Evolutionary conservation across 805 yeast species (phyloP).

Genomic region (Wickerhamomyces alni): DNA sequence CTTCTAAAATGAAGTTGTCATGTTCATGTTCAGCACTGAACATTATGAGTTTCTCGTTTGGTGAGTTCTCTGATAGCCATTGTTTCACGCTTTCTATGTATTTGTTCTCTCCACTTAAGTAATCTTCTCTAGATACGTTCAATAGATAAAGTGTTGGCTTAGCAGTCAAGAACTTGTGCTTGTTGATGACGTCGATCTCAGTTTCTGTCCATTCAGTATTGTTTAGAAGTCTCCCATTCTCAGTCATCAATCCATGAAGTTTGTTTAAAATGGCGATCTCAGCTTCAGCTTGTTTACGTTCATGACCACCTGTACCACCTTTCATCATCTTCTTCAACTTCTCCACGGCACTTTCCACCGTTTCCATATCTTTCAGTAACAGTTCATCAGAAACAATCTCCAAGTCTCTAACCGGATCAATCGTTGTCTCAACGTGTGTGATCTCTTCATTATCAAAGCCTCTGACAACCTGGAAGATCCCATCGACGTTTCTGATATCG

Average conservation of each 20-base stretch:
- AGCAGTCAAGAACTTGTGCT: constrained; percentile 72
- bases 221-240: constrained; percentile 58
- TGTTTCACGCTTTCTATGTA: constrained; percentile 42
- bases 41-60: constrained; percentile 64
- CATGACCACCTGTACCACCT: constrained; percentile 38
- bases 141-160: constrained; percentile 80
- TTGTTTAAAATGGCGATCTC: constrained; percentile 32
- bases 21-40: constrained; percentile 54
- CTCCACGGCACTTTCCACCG: constrained; percentile 53
- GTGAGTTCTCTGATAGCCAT: constrained; percentile 67
- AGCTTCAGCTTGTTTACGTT: constrained; percentile 39
- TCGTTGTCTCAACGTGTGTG: constrained; percentile 66
- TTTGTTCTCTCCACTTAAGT: constrained; percentile 44
- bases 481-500: constrained; percentile 76
- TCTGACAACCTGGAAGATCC: constrained; percentile 74
- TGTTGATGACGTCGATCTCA: constrained; percentile 63
- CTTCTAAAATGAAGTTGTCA: constrained; percentile 20
- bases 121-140: constrained; percentile 71
- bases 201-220: constrained; percentile 53
- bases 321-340: constrained; percentile 35
- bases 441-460: constrained; percentile 72
- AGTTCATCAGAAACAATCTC: constrained; percentile 72
- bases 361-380: constrained; percentile 72
- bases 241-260: constrained; percentile 47
- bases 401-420: constrained; percentile 71